Evolutionary conservation across 306 rosid genomes (phyloP).

Genomic region (Chamaecrista fasciculata): DNA sequence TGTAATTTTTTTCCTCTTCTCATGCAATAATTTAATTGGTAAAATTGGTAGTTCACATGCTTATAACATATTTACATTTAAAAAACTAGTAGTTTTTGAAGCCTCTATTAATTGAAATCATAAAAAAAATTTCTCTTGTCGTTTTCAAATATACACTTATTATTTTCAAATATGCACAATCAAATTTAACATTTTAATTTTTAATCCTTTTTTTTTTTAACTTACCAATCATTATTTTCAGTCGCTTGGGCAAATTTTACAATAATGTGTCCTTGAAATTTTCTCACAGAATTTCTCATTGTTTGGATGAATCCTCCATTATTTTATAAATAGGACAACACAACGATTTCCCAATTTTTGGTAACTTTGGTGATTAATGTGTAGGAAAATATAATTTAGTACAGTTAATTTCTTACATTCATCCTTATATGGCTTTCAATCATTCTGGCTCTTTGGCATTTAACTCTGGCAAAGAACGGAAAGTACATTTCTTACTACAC

Average conservation of each 20-base stretch:
- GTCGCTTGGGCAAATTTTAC: background rate
- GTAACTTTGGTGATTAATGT: background rate
- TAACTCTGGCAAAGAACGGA: background rate
- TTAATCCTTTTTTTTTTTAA: constrained; percentile 4
- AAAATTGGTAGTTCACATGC: background rate
- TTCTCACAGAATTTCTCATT: background rate
- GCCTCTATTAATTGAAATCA: background rate
- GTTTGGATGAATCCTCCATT: background rate
- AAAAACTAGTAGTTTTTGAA: background rate
- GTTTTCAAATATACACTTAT: background rate
- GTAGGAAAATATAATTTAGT: background rate
- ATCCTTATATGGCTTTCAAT: background rate
- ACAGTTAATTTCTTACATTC: background rate
- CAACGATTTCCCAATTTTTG: background rate
- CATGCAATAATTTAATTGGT: constrained; percentile 5
- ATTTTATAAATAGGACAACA: background rate
- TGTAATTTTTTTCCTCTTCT: background rate
- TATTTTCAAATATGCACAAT: background rate
- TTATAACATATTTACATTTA: background rate
- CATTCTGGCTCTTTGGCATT: constrained; percentile 1
- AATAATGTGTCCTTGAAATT: background rate
- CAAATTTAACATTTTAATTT: too few species aligned
- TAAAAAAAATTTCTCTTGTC: background rate
- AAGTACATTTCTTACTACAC: background rate
- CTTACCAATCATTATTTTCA: background rate